Percentiles rank a stretch among this genome's conserved stretches.
Conservation (phyloP, 345 rosid species). For the Syzygium jambos region DNA sequence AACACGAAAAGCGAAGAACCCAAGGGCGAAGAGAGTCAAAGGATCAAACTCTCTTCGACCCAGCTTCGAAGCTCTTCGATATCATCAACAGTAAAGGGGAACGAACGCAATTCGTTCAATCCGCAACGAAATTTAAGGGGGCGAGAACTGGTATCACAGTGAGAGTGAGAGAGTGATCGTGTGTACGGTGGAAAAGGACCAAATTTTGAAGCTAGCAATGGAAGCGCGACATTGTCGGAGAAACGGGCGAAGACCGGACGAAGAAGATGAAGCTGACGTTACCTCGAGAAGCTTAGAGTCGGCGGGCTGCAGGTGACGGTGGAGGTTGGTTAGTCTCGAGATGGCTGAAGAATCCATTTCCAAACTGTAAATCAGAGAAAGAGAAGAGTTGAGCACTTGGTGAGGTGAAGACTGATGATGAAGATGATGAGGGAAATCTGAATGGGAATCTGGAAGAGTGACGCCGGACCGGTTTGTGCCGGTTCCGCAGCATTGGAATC, state of each 20-base stretch:
- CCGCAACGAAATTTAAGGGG: neutral
- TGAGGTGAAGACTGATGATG: no score
- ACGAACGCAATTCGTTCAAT: neutral
- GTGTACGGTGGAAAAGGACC: neutral
- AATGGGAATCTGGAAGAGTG: no score
- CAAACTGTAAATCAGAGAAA: neutral
- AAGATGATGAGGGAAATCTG: no score
- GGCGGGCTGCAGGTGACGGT: neutral
- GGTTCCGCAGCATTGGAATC: no score
- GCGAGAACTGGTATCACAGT: neutral
- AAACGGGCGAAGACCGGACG: neutral
- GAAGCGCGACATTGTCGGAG: neutral
- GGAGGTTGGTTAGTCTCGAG: conserved; percentile 4
- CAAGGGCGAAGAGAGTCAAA: neutral
- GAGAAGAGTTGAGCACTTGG: neutral
- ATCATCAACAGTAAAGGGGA: neutral
- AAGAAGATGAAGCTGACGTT: neutral
- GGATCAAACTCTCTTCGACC: neutral
- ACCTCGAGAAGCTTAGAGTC: neutral
- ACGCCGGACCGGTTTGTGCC: no score
- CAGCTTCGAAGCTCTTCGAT: neutral
- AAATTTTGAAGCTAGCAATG: neutral
- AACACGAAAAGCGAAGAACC: neutral
- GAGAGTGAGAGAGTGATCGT: neutral
- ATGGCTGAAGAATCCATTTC: conserved; percentile 1